A percentile compares a stretch with the other conserved stretches of the same genome.
phyloP scores from a whole-genome alignment of 2,329 filamentous ascomycete species.

The Penicillium polonicum region DNA sequence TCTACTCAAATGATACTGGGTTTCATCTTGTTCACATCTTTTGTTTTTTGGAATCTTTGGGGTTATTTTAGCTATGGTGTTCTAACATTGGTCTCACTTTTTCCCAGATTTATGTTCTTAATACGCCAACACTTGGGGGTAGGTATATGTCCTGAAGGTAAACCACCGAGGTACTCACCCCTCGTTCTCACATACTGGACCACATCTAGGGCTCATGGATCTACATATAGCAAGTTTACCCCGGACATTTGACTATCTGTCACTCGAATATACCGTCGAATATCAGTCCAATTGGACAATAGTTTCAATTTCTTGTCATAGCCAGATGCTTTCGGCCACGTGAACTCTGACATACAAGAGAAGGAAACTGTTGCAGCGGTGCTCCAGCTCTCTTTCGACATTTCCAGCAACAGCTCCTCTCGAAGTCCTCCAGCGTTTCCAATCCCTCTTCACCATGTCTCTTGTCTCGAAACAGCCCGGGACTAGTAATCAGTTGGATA shows the following conservation, averaged over 20 bases:
- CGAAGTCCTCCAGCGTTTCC: background rate
- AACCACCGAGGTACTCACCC: background rate
- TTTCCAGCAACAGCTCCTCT: background rate
- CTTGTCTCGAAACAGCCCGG: background rate
- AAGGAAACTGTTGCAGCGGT: background rate
- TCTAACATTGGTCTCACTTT: background rate
- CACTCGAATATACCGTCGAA: background rate
- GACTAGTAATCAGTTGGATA: background rate
- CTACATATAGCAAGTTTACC: no score
- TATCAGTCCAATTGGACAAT: background rate
- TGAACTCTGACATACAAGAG: background rate
- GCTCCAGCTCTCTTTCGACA: background rate
- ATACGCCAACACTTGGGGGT: background rate
- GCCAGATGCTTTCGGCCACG: background rate
- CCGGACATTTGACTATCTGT: background rate
- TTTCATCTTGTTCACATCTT: slow-evolving; percentile 28
- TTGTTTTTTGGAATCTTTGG: background rate
- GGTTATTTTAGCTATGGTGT: background rate
- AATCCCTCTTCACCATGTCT: background rate
- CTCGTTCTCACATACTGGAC: background rate
- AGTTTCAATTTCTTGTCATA: background rate
- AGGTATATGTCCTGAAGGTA: background rate
- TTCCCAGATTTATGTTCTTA: background rate
- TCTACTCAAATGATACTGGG: slow-evolving; percentile 33
- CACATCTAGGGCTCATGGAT: background rate